These are phyloP conservation scores for Ophiognomonia clavigignenti-juglandacearum DNA, from an alignment of 2,329 filamentous ascomycete species.

Conservation along the genomic window DNA sequence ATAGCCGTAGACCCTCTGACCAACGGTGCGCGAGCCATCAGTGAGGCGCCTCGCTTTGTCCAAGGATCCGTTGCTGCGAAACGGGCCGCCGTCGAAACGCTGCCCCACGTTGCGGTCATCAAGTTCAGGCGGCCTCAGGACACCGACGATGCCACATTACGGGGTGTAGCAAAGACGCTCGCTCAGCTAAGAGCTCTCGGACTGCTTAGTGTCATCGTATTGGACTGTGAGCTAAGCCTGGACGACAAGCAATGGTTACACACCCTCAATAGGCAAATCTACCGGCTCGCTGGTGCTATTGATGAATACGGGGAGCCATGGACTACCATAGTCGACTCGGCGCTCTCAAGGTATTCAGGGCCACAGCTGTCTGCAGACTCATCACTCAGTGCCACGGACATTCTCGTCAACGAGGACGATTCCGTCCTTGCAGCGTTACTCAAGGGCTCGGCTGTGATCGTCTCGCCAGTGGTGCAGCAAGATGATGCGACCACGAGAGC, in stretches of 20 bases:
- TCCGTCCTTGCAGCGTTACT: conserved; percentile 62
- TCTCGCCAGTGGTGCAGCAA: conserved; percentile 36
- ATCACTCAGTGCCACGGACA: conserved; percentile 25
- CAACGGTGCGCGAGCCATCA: conserved; percentile 25
- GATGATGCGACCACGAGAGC: conserved; percentile 28
- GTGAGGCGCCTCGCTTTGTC: conserved; percentile 30
- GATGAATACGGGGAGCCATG: conserved; percentile 64
- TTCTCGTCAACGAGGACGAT: conserved; percentile 41
- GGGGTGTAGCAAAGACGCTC: conserved; percentile 76
- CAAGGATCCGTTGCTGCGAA: conserved; percentile 26
- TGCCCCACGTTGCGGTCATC: conserved; percentile 74
- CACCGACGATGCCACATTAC: conserved; percentile 63
- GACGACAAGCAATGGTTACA: conserved; percentile 23
- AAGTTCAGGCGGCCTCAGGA: conserved; percentile 73
- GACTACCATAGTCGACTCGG: conserved; percentile 62
- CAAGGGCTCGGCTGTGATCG: conserved; percentile 65
- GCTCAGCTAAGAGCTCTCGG: conserved; percentile 79
- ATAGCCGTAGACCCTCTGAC: conserved; percentile 11
- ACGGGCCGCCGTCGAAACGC: conserved; percentile 28
- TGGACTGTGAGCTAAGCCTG: conserved; percentile 60
- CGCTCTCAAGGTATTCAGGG: conserved; percentile 31
- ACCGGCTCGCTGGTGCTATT: conserved; percentile 70
- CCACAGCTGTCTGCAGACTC: conserved; percentile 22
- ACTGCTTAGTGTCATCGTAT: conserved; percentile 73
- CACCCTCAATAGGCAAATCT: conserved; percentile 53